Conservation (phyloP, 768 basidiomycete species). For the Flagelloscypha sp. region DNA sequence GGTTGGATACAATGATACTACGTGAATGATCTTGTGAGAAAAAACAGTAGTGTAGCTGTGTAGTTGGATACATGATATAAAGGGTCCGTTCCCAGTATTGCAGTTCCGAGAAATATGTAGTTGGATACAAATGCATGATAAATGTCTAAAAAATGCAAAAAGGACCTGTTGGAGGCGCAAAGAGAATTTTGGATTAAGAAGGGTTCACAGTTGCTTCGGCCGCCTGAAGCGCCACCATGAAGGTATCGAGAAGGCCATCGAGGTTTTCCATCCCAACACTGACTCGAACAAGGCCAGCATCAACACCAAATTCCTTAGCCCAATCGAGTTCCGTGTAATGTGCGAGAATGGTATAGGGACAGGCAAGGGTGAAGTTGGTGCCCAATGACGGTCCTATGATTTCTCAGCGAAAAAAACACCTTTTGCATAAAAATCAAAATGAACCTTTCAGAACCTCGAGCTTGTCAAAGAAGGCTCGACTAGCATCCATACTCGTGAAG, state of each 20-base stretch:
- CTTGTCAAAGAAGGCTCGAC: slow-evolving; percentile 76
- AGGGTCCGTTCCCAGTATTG: slow-evolving; percentile 16
- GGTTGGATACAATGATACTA: slow-evolving; percentile 12
- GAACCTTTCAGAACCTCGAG: slow-evolving; percentile 81
- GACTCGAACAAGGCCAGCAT: slow-evolving; percentile 74
- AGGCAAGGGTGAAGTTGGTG: slow-evolving; percentile 93
- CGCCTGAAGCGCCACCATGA: slow-evolving; percentile 59
- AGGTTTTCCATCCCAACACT: slow-evolving; percentile 86
- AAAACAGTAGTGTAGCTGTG: slow-evolving; percentile 13
- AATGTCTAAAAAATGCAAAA: slow-evolving; percentile 2
- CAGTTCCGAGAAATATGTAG: slow-evolving; percentile 27
- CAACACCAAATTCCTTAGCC: slow-evolving; percentile 84
- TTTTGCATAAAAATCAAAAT: too few relatives aligned
- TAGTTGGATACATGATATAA: slow-evolving; percentile 35
- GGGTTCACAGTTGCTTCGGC: slow-evolving; percentile 41
- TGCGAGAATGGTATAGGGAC: slow-evolving; percentile 87
- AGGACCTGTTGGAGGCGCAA: slow-evolving; percentile 1
- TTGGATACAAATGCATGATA: slow-evolving; percentile 2
- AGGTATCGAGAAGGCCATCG: slow-evolving; percentile 44
- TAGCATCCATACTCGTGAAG: slow-evolving; percentile 63
- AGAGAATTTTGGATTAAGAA: slow-evolving; percentile 2
- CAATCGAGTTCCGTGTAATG: slow-evolving; percentile 88
- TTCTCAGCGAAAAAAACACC: too few relatives aligned
- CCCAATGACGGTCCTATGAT: slow-evolving; percentile 89
- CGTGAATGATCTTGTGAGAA: slow-evolving; percentile 10